Conservation (phyloP, 208 protist genomes). For the Crithidia fasciculata region DNA sequence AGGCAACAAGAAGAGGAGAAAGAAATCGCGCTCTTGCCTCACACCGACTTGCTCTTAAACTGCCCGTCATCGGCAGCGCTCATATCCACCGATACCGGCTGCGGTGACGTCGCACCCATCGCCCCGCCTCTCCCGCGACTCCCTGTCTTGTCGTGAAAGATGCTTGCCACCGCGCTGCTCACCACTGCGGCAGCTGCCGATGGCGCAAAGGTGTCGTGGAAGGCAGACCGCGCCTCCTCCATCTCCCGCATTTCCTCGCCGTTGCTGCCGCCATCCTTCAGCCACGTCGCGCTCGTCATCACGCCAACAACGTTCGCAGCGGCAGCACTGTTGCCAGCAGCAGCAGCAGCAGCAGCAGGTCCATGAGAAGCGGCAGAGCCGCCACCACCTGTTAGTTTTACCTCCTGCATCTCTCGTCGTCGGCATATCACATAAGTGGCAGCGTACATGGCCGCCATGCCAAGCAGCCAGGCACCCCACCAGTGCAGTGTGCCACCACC, state of each 20-base stretch:
- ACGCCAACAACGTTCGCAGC: not conserved
- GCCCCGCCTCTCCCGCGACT: not conserved
- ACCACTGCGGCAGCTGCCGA: not conserved
- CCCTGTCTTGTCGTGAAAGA: conserved; percentile 5
- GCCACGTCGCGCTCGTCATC: not conserved
- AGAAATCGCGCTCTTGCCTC: not conserved
- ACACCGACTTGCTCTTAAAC: conserved; percentile 27
- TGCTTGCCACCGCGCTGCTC: not conserved
- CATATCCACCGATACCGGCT: conserved; percentile 20
- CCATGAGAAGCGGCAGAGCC: no score
- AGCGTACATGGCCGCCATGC: conserved; percentile 43
- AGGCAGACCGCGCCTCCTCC: conserved; percentile 12
- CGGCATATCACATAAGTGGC: conserved; percentile 55
- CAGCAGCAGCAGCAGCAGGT: no score
- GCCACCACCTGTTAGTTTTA: conserved; percentile 34
- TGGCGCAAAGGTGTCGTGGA: conserved; percentile 6
- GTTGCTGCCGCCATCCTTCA: not conserved
- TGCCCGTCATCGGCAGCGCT: not conserved
- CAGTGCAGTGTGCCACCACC: conserved; percentile 51
- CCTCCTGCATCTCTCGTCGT: conserved; percentile 74
- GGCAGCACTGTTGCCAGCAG: not conserved
- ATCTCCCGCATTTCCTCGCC: conserved; percentile 21
- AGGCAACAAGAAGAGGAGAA: conserved; percentile 2
- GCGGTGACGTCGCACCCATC: not conserved
- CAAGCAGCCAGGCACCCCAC: conserved; percentile 52